These are phyloP conservation scores for Exophiala sideris DNA, from an alignment of 2,329 filamentous ascomycete species.

Conservation along the genomic window DNA sequence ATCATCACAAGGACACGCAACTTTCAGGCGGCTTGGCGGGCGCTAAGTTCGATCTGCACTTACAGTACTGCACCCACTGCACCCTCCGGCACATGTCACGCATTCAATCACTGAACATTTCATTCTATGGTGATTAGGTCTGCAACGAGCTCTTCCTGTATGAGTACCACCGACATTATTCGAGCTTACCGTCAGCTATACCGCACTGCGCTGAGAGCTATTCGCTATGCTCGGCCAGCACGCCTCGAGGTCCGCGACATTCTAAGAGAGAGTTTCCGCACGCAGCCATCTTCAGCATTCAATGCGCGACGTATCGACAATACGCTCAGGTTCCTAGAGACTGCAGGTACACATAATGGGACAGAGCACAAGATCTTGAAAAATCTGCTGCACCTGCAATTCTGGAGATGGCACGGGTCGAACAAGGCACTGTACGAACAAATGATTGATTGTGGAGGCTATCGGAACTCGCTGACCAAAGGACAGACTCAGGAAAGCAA, in stretches of 20 bases:
- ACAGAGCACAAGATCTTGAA: slow-evolving; percentile 48
- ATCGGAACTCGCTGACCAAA: slow-evolving; percentile 28
- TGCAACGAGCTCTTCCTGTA: background rate
- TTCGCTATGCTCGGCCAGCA: slow-evolving; percentile 56
- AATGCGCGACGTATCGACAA: slow-evolving; percentile 41
- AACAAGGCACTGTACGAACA: slow-evolving; percentile 30
- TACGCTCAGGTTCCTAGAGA: slow-evolving; percentile 45
- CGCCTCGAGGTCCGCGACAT: slow-evolving; percentile 51
- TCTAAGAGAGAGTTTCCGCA: slow-evolving; percentile 43
- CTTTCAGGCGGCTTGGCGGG: background rate
- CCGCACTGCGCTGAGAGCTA: slow-evolving; percentile 51
- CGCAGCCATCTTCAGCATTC: slow-evolving; percentile 36
- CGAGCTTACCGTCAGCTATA: slow-evolving; percentile 58
- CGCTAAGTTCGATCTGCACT: background rate
- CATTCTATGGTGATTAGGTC: too few relatives aligned
- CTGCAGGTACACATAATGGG: slow-evolving; percentile 38
- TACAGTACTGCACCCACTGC: background rate
- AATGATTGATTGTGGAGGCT: background rate
- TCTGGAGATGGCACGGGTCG: slow-evolving; percentile 38
- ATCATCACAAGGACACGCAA: background rate
- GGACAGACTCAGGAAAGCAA: slow-evolving; percentile 24
- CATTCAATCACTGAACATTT: background rate
- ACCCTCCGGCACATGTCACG: background rate
- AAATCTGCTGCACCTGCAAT: slow-evolving; percentile 43
- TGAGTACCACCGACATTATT: slow-evolving; percentile 33